These are phyloP conservation scores for Polychaeton citri DNA, from an alignment of 2,329 filamentous ascomycete species.

Conservation along the genomic window DNA sequence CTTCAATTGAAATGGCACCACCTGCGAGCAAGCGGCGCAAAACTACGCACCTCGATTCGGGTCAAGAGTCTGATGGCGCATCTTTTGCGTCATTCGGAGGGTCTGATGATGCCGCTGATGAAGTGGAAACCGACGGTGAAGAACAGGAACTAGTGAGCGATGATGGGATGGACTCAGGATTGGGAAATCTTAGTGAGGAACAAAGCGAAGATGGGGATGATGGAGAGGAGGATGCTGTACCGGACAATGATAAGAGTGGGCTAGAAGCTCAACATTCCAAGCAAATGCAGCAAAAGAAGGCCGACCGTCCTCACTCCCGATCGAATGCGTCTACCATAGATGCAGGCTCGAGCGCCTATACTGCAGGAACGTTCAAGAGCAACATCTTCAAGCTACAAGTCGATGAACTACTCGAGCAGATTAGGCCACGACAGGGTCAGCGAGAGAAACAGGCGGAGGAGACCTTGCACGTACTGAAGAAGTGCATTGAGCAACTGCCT, in stretches of 20 bases:
- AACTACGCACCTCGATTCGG: conserved; percentile 18
- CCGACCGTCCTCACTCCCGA: neutral
- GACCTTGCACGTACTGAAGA: conserved; percentile 41
- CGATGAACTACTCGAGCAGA: conserved; percentile 46
- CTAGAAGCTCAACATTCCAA: neutral
- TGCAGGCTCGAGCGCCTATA: conserved; percentile 29
- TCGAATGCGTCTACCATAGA: neutral
- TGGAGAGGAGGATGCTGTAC: conserved; percentile 5
- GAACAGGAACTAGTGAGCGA: conserved; percentile 3
- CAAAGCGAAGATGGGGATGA: conserved; percentile 4
- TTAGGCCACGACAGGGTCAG: conserved; percentile 45
- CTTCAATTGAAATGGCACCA: no score
- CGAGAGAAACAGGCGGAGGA: conserved; percentile 41
- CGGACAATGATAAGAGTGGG: conserved; percentile 1
- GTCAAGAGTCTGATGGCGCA: conserved; percentile 13
- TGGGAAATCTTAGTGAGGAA: conserved; percentile 1
- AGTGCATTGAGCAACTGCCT: conserved; percentile 43
- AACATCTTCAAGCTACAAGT: conserved; percentile 56
- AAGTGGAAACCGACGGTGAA: neutral
- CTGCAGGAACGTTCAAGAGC: conserved; percentile 47
- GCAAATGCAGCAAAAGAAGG: neutral
- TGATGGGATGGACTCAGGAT: conserved; percentile 3
- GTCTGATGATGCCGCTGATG: conserved; percentile 1
- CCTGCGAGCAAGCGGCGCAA: conserved; percentile 21
- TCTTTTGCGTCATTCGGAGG: conserved; percentile 23